These are phyloP conservation scores for Trichosporon sp. DNA, from an alignment of 1,284 basidiomycete genomes.

Conservation along the genomic window DNA sequence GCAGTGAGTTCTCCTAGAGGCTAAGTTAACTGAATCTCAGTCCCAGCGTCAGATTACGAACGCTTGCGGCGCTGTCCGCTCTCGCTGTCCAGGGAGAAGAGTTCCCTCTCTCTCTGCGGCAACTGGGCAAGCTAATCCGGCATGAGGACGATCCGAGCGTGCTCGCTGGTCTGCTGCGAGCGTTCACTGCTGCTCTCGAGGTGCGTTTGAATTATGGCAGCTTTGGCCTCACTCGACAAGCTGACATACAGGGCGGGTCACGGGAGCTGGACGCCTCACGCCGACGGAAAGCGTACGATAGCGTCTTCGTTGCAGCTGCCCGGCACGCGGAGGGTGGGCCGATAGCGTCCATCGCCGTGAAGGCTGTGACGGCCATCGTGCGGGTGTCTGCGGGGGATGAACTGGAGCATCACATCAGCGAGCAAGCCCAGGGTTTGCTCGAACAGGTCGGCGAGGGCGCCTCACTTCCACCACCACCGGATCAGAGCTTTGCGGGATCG, in stretches of 20 bases:
- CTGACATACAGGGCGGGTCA: conserved; percentile 8
- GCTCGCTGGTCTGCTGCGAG: conserved; percentile 15
- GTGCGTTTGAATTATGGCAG: neutral
- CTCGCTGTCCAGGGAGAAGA: conserved; percentile 14
- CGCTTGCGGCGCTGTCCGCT: conserved; percentile 24
- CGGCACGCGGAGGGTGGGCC: conserved; percentile 8
- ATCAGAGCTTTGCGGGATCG: too few relatives aligned
- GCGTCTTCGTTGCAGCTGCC: conserved; percentile 6
- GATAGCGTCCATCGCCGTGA: conserved; percentile 2
- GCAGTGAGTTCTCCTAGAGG: conserved; percentile 17
- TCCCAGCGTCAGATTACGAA: conserved; percentile 28
- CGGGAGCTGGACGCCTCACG: conserved; percentile 8
- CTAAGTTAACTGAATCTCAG: conserved; percentile 12
- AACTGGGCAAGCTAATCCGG: conserved; percentile 6
- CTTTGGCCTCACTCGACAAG: neutral
- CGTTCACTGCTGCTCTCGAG: conserved; percentile 24
- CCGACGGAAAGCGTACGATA: conserved; percentile 13
- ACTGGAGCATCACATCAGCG: neutral
- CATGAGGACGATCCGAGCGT: conserved; percentile 23
- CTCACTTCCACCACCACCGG: neutral
- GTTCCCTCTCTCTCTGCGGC: conserved; percentile 2
- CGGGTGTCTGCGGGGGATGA: neutral
- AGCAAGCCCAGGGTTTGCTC: neutral
- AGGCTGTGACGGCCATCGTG: conserved; percentile 3
- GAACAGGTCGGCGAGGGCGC: conserved; percentile 5